Evolutionary conservation across 2,329 filamentous ascomycete genomes (phyloP), one percentile per base, ranked within the genome.

Genomic region (Pseudogymnoascus sp.): DNA sequence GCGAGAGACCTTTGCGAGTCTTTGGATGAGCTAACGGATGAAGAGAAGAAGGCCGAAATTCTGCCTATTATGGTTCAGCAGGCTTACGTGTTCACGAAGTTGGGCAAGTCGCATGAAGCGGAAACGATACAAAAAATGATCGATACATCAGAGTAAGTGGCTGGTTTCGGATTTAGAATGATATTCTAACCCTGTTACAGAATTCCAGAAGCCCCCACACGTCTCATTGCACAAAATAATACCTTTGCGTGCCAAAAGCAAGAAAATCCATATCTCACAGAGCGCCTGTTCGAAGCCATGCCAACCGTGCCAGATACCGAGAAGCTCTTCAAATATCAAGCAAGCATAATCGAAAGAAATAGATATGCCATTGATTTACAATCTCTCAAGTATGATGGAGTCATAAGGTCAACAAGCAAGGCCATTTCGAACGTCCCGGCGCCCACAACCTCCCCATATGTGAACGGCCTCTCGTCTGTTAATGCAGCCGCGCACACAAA

Each of bases 31-130:
- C 75, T 93, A 62, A 80, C 78, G 15, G 84, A 89, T 4, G 86
- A 88, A 59, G 90, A 94, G 66, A 91, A 89, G 76, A 80, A 82
- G 71, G 80, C 82, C 0, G 90, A 95, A 73, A 75, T 91, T 65
- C 76, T 89, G 30, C 88, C 90, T 8, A 91, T 95, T 62, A 78
- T 86, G 33, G 82, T 90, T 22, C 90, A 94, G 73, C 86, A 90
- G 68, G 81, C 88, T 25, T 92, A 88, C 67, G 86, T 90, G 1
- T 79, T 89, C 62, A 81, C 82, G 2, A 84, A 82, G 65, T 72
- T 89, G 63, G 89, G 88, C 15, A 86, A 86, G 67, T 69, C 77
- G 14, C 80, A 84, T 25, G 86, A 91, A 66, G 89, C 89, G 0
- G 77, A 81, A 57, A 77, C 81, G 43, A 70, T 91, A 35, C 83